These are phyloP conservation scores for Lactarius akahatsu DNA, from an alignment of 768 basidiomycete species.

Conservation along the genomic window DNA sequence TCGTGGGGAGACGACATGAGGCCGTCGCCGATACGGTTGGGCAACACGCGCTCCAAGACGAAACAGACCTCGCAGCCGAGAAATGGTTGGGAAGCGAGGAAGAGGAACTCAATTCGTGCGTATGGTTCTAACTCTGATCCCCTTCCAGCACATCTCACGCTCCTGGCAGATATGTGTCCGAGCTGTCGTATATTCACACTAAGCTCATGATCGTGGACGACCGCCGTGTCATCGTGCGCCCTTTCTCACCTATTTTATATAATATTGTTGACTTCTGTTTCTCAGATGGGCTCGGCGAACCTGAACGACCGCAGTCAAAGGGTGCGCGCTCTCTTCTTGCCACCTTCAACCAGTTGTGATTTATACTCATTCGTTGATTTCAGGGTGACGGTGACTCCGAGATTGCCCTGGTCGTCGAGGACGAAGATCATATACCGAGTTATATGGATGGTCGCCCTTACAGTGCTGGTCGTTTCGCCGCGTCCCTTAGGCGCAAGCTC, in stretches of 20 bases:
- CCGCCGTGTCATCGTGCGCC: conserved; percentile 76
- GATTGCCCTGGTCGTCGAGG: conserved; percentile 90
- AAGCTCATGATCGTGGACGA: conserved; percentile 97
- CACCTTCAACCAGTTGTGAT: not conserved
- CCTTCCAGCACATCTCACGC: conserved; percentile 30
- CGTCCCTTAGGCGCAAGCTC: conserved; percentile 77
- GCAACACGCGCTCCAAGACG: conserved; percentile 74
- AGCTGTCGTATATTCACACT: conserved; percentile 78
- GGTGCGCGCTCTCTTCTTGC: conserved; percentile 37
- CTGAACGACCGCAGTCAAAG: conserved; percentile 85
- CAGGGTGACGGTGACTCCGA: conserved; percentile 94
- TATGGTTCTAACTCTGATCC: conserved; percentile 31
- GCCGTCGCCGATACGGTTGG: conserved; percentile 72
- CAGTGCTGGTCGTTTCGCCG: conserved; percentile 75
- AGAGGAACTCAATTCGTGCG: conserved; percentile 79
- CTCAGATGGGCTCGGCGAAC: conserved; percentile 92
- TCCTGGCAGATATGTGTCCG: conserved; percentile 67
- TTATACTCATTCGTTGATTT: conserved; percentile 8
- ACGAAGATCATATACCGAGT: conserved; percentile 70
- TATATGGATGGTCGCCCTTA: conserved; percentile 78
- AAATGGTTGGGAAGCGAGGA: conserved; percentile 80
- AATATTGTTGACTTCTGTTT: not conserved
- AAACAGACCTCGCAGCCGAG: conserved; percentile 66
- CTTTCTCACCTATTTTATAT: not conserved
- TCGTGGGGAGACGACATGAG: conserved; percentile 52